A percentile compares a stretch with the other conserved stretches of the same genome.
These are phyloP conservation scores for Trichoderma lentiforme DNA, from an alignment of 2,329 filamentous ascomycete genomes.

Conservation along the genomic window DNA sequence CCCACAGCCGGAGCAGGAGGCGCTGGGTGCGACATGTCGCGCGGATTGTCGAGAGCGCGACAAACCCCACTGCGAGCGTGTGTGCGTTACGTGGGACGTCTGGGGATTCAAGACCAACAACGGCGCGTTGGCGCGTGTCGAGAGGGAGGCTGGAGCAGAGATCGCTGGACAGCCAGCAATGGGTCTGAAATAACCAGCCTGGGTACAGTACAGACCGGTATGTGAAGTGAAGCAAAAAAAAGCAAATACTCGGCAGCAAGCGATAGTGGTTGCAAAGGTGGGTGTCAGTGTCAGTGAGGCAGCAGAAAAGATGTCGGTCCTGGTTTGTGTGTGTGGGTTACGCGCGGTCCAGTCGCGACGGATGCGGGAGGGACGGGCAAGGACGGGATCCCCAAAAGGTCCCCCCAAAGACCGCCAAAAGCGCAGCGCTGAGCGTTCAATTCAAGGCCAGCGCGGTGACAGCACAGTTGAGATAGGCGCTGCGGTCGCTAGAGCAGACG, in stretches of 20 bases:
- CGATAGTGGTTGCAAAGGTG: not conserved
- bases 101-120: not conserved
- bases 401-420: not conserved
- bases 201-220: not conserved
- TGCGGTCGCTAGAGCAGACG: not conserved
- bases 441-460: not conserved
- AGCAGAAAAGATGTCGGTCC: not conserved
- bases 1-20: constrained; percentile 1
- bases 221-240: not conserved
- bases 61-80: constrained; percentile 19
- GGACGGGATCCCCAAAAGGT: constrained; percentile 12
- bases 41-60: constrained; percentile 17
- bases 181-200: not conserved
- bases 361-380: constrained; percentile 22
- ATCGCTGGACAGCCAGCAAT: not conserved
- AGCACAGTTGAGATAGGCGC: not conserved
- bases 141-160: not conserved
- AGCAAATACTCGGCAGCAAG: not conserved
- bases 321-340: constrained; percentile 25
- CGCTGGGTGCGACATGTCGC: constrained; percentile 21
- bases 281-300: not conserved
- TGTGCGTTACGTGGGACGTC: constrained; percentile 5
- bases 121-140: constrained; percentile 11
- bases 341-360: constrained; percentile 33
- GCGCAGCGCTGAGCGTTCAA: not conserved